A percentile compares a stretch with the other conserved stretches of the same genome.
These are phyloP conservation scores for Trichosporon asahii DNA, from an alignment of 1,284 basidiomycete genomes.

Conservation along the genomic window DNA sequence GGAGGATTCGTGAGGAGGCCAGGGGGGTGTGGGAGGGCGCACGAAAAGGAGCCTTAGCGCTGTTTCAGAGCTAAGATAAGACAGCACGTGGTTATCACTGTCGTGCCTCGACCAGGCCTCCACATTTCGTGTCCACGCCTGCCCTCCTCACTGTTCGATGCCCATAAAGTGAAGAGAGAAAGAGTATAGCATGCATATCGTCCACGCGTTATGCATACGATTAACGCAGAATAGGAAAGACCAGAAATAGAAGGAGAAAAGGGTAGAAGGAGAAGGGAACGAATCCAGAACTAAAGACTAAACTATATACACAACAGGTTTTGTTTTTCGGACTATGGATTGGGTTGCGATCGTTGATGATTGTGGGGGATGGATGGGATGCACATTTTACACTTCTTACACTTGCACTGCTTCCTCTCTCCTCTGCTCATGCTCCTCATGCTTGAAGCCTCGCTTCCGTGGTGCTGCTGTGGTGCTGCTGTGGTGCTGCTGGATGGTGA, in stretches of 20 bases:
- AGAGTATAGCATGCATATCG: not conserved
- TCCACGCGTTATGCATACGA: not conserved
- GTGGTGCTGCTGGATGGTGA: not conserved
- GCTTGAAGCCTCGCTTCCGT: too few relatives aligned
- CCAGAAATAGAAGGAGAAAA: too few relatives aligned
- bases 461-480: not conserved
- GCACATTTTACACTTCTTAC: not conserved
- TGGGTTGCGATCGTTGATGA: not conserved
- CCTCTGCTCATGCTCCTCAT: too few relatives aligned
- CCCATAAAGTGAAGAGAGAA: too few relatives aligned
- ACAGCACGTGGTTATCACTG: not conserved
- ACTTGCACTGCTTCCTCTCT: not conserved
- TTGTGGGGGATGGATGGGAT: not conserved
- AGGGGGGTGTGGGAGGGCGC: not conserved
- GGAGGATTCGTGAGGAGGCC: not conserved
- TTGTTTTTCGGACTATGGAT: not conserved
- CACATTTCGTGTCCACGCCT: too few relatives aligned
- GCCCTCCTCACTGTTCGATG: too few relatives aligned
- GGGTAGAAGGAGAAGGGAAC: too few relatives aligned
- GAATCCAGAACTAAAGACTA: not conserved
- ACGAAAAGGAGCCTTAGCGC: not conserved
- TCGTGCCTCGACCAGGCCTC: too few relatives aligned
- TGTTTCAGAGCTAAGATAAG: not conserved
- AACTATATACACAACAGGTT: not conserved
- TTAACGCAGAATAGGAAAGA: not conserved